phyloP scores from a whole-genome alignment of 2,329 filamentous ascomycete species.

The Scytalidium lignicola region DNA sequence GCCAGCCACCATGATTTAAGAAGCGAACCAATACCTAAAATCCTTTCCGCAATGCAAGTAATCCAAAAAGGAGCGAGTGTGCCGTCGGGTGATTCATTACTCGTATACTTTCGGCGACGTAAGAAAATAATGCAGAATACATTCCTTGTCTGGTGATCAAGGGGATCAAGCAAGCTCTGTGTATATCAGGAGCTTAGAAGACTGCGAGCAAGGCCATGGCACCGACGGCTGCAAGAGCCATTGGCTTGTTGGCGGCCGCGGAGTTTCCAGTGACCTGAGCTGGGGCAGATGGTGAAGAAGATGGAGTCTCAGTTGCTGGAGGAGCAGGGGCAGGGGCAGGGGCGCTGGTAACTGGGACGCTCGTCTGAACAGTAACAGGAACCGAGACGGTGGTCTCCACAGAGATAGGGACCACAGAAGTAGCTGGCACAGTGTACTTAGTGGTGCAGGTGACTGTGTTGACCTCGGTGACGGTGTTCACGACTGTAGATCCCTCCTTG shows the following conservation, averaged over 20 bases:
- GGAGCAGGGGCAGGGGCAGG: constrained; percentile 4
- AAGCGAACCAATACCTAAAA: too few species aligned
- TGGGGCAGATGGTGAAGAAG: constrained; percentile 13
- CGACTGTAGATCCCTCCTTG: constrained; percentile 35
- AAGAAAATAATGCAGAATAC: too few species aligned
- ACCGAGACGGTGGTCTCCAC: constrained; percentile 9
- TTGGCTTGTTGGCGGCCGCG: constrained; percentile 20
- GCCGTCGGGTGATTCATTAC: too few species aligned
- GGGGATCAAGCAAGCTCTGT: not conserved
- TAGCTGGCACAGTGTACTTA: constrained; percentile 14
- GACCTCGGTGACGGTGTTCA: constrained; percentile 34
- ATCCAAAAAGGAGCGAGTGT: too few species aligned
- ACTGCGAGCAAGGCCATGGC: too few species aligned
- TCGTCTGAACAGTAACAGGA: constrained; percentile 2
- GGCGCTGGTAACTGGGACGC: constrained; percentile 1
- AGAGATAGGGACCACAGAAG: constrained; percentile 3
- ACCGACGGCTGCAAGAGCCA: constrained; percentile 23
- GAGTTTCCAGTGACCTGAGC: constrained; percentile 13
- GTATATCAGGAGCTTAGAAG: not conserved
- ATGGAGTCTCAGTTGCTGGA: constrained; percentile 5
- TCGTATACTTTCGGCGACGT: too few species aligned
- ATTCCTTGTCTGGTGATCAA: too few species aligned
- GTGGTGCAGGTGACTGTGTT: constrained; percentile 17
- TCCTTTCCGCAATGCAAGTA: too few species aligned
- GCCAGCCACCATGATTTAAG: too few species aligned